Conservation (phyloP, 1,139 yeast genomes). For the Scheffersomyces parashehatae region DNA sequence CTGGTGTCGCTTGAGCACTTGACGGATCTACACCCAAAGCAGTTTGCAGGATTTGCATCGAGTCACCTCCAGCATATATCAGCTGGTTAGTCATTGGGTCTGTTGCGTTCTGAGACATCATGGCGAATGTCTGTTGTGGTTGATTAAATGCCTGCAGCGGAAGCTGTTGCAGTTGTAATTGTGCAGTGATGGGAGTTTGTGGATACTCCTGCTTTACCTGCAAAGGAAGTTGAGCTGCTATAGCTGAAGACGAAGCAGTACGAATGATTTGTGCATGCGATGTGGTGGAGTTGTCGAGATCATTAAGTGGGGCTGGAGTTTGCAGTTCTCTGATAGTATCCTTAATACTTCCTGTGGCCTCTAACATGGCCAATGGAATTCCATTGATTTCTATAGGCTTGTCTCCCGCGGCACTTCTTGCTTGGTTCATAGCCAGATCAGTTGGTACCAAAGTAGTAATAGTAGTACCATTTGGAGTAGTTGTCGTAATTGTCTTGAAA, state of each 20-base stretch:
- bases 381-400: constrained; percentile 74
- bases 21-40: constrained; percentile 4
- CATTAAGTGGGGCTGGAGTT: not conserved
- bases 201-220: not conserved
- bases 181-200: not conserved
- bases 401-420: constrained; percentile 56
- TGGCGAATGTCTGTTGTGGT: constrained; percentile 1
- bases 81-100: constrained; percentile 6
- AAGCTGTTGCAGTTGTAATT: not conserved
- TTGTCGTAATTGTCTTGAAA: constrained; percentile 79
- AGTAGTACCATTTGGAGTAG: constrained; percentile 92
- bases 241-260: too few relatives aligned
- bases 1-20: constrained; percentile 13
- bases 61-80: not conserved
- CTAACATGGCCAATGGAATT: constrained; percentile 76
- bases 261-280: too few relatives aligned
- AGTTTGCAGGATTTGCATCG: constrained; percentile 2
- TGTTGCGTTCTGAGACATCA: constrained; percentile 2
- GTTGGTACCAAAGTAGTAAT: constrained; percentile 88
- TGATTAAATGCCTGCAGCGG: constrained; percentile 1
- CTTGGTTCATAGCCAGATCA: constrained; percentile 65
- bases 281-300: not conserved
- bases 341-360: constrained; percentile 71
- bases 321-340: constrained; percentile 16
- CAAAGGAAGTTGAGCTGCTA: not conserved